Evolutionary conservation across 1,284 basidiomycete genomes (phyloP).

Genomic region (Tremellales sp.): DNA sequence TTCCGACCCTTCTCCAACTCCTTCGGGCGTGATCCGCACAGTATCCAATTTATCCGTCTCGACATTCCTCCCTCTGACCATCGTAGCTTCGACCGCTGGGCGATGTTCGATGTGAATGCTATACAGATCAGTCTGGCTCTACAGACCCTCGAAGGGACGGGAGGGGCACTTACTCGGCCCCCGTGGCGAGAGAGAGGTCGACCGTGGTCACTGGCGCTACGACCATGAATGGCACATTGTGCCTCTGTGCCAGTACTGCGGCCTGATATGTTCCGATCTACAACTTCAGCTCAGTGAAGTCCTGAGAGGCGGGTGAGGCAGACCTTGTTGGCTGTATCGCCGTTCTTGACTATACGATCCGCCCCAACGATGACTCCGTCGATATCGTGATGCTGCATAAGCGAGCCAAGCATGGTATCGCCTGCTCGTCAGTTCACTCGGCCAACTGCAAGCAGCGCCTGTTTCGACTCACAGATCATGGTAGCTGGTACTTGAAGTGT

Average conservation of each 20-base stretch:
- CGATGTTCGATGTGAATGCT: slow-evolving; percentile 91
- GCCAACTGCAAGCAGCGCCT: not conserved
- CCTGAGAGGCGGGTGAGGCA: slow-evolving; percentile 7
- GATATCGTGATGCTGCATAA: slow-evolving; percentile 79
- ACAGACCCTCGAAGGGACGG: not conserved
- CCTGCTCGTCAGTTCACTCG: slow-evolving; percentile 34
- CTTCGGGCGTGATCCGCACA: slow-evolving; percentile 47
- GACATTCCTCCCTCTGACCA: slow-evolving; percentile 63
- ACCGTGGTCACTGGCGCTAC: slow-evolving; percentile 85
- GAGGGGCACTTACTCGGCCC: slow-evolving; percentile 57
- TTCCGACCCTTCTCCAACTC: slow-evolving; percentile 42
- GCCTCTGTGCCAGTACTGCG: slow-evolving; percentile 76
- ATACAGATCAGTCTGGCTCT: slow-evolving; percentile 8
- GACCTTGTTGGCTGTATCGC: slow-evolving; percentile 91
- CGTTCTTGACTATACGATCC: slow-evolving; percentile 79
- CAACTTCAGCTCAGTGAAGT: not conserved
- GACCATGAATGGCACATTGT: slow-evolving; percentile 81
- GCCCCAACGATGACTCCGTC: slow-evolving; percentile 84
- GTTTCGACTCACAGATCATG: slow-evolving; percentile 66
- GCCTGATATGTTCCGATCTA: slow-evolving; percentile 88
- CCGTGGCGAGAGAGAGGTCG: slow-evolving; percentile 71
- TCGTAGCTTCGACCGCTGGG: slow-evolving; percentile 75
- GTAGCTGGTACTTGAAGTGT: slow-evolving; percentile 73
- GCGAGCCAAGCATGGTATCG: slow-evolving; percentile 88
- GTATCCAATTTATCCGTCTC: slow-evolving; percentile 43